These are phyloP conservation scores for Mycena albidolilacea DNA, from an alignment of 768 basidiomycete species.

Conservation along the genomic window DNA sequence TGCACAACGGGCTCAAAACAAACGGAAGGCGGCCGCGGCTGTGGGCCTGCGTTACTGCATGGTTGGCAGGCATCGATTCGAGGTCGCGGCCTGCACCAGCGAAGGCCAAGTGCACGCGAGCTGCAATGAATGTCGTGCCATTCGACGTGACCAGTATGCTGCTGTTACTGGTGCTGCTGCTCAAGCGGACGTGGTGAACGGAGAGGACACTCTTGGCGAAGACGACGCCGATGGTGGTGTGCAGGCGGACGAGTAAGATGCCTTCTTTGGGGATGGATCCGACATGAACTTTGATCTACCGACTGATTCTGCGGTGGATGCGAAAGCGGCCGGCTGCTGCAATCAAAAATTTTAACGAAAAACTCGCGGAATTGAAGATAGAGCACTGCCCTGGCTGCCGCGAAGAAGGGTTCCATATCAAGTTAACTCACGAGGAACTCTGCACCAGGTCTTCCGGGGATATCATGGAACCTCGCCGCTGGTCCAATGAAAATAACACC, in stretches of 20 bases:
- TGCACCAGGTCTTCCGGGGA: constrained; percentile 12
- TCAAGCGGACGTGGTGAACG: not conserved
- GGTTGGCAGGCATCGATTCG: too few species aligned
- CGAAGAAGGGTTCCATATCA: constrained; percentile 28
- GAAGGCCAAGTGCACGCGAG: not conserved
- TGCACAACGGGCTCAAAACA: too few species aligned
- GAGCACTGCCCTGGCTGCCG: constrained; percentile 8
- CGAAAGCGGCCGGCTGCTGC: not conserved
- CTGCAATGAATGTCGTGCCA: too few species aligned
- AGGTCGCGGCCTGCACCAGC: not conserved
- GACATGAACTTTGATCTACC: constrained; percentile 20
- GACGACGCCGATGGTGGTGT: constrained; percentile 8
- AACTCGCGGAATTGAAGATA: not conserved
- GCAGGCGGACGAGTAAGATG: constrained; percentile 13
- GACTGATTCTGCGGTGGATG: not conserved
- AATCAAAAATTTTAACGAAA: not conserved
- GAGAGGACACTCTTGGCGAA: not conserved
- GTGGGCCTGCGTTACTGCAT: too few species aligned
- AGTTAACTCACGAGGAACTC: not conserved
- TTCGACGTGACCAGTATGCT: too few species aligned
- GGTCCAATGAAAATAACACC: constrained; percentile 24
- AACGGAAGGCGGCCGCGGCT: too few species aligned
- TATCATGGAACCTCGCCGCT: not conserved
- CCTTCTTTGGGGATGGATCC: constrained; percentile 12
- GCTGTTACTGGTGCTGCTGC: too few species aligned